Conservation (phyloP, 768 basidiomycete species). For the Leccinum broughii region DNA sequence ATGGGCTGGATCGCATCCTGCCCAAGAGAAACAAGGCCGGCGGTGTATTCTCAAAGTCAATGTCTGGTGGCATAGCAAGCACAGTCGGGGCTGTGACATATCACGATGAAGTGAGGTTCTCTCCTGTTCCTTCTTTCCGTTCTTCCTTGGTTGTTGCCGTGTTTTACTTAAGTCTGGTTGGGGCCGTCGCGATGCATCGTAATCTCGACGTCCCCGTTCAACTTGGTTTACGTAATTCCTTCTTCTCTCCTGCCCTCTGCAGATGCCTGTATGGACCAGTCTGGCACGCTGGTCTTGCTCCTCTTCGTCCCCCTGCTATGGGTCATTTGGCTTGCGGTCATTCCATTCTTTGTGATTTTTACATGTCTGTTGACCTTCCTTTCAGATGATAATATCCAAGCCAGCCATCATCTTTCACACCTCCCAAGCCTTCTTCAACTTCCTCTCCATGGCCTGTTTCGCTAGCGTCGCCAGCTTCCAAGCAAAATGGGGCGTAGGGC, state of each 20-base stretch:
- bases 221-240: conserved; percentile 35
- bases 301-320: conserved; percentile 65
- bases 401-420: conserved; percentile 74
- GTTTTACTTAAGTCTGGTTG: conserved; percentile 13
- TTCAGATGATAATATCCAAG: conserved; percentile 86
- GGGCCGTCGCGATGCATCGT: conserved; percentile 17
- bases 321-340: conserved; percentile 72
- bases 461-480: conserved; percentile 90
- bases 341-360: conserved; percentile 18
- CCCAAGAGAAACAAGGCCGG: conserved; percentile 20
- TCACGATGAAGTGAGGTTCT: conserved; percentile 69
- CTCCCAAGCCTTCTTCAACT: conserved; percentile 88
- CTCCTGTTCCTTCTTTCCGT: conserved; percentile 1
- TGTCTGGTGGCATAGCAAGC: conserved; percentile 57
- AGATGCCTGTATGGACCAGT: conserved; percentile 41
- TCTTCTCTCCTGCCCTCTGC: conserved; percentile 27
- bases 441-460: conserved; percentile 89
- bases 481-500: conserved; percentile 78
- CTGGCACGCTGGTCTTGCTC: conserved; percentile 56
- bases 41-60: conserved; percentile 32
- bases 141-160: conserved; percentile 5
- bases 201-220: conserved; percentile 23
- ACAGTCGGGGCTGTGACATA: conserved; percentile 60
- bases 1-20: conserved; percentile 33
- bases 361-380: conserved; percentile 14